Percentiles rank a stretch among this genome's conserved stretches.
phyloP scores from a whole-genome alignment of 2,329 filamentous ascomycete species.

The Xylariaceae sp. region DNA sequence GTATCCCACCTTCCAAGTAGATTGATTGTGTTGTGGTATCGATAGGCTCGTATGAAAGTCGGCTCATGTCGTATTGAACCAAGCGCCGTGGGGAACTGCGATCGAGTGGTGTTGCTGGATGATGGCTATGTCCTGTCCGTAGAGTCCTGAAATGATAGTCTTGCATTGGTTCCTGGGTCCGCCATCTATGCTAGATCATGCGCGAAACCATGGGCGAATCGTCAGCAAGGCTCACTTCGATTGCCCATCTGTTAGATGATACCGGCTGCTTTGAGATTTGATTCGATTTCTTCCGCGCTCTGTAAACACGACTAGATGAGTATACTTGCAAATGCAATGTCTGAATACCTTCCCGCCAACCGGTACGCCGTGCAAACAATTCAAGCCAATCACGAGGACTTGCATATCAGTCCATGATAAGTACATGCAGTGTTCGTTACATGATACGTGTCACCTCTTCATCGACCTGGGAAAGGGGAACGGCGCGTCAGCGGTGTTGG shows the following conservation, averaged over 20 bases:
- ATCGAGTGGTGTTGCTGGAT: no score
- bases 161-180: no score
- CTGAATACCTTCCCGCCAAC: constrained; percentile 19
- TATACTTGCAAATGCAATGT: constrained; percentile 26
- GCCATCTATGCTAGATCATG: no score
- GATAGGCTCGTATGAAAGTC: no score
- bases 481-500: constrained; percentile 50
- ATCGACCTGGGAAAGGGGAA: constrained; percentile 65
- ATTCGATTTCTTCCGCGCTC: constrained; percentile 35
- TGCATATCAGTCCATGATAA: constrained; percentile 20
- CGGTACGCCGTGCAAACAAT: constrained; percentile 16
- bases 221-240: not conserved
- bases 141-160: no score
- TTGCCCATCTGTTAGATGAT: constrained; percentile 33
- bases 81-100: no score
- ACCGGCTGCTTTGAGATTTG: constrained; percentile 39
- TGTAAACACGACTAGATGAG: constrained; percentile 30
- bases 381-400: constrained; percentile 4
- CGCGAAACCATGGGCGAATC: no score
- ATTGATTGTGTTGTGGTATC: no score
- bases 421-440: constrained; percentile 48
- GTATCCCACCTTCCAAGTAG: no score
- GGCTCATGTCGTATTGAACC: no score
- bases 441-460: constrained; percentile 89
- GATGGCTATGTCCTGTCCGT: no score